These are phyloP conservation scores for Skeletonema tropicum DNA, from an alignment of 108 stramenopile species.

Conservation along the genomic window DNA sequence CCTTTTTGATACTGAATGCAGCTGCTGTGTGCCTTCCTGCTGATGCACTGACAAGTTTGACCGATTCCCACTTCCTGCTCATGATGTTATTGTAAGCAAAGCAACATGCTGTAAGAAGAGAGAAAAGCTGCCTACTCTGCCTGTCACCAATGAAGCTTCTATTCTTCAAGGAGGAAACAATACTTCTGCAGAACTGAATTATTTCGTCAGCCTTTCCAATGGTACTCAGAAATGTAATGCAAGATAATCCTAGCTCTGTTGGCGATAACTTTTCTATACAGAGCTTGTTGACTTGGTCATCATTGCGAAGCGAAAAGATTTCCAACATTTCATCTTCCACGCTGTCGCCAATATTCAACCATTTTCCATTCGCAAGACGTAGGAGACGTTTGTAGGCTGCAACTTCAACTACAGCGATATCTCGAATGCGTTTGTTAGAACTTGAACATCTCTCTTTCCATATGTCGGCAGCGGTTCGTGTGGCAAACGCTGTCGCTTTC, in stretches of 20 bases:
- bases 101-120: slow-evolving; percentile 25
- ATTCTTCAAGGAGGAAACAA: background rate
- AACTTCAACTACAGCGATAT: slow-evolving; percentile 59
- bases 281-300: background rate
- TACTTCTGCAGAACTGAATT: slow-evolving; percentile 14
- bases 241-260: slow-evolving; percentile 19
- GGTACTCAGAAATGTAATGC: slow-evolving; percentile 22
- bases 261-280: background rate
- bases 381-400: slow-evolving; percentile 49
- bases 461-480: slow-evolving; percentile 47
- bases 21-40: slow-evolving; percentile 33
- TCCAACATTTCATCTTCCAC: slow-evolving; percentile 2
- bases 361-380: slow-evolving; percentile 30
- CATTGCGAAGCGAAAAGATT: background rate
- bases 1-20: slow-evolving; percentile 25
- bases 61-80: slow-evolving; percentile 40
- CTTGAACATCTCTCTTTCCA: slow-evolving; percentile 50
- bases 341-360: slow-evolving; percentile 17
- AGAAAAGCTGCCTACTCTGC: background rate
- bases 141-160: background rate
- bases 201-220: slow-evolving; percentile 38
- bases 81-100: slow-evolving; percentile 36
- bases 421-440: slow-evolving; percentile 67
- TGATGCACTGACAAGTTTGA: slow-evolving; percentile 31
- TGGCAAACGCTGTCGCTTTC: slow-evolving; percentile 31